Evolutionary conservation across 2,329 filamentous ascomycete genomes (phyloP).

Genomic region (Fusarium transvaalense): DNA sequence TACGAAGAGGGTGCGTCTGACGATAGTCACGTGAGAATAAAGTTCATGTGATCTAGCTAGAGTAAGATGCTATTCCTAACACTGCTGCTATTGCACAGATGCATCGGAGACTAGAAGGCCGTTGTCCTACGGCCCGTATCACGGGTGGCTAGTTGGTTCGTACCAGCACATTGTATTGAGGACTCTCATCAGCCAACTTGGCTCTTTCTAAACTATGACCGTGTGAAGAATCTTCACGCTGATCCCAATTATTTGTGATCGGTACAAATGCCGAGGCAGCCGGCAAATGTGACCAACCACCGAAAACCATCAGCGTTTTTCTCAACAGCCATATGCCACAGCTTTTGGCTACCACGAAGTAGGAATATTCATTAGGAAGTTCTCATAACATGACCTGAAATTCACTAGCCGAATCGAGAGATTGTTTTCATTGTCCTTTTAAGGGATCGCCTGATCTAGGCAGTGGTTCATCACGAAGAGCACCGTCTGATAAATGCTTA

Average conservation of each 20-base stretch:
- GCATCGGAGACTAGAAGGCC: neutral
- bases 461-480: neutral
- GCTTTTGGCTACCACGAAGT: neutral
- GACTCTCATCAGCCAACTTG: too few species aligned
- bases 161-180: neutral
- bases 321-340: neutral
- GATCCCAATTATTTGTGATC: neutral
- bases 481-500: neutral
- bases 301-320: neutral
- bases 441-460: neutral
- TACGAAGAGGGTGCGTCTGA: neutral
- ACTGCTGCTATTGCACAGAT: neutral
- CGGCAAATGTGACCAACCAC: too few species aligned
- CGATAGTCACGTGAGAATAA: neutral
- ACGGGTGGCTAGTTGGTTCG: constrained; percentile 8
- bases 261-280: neutral
- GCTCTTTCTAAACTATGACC: neutral
- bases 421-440: neutral
- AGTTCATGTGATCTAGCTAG: neutral
- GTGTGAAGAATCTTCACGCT: neutral
- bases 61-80: neutral
- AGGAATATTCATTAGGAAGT: too few species aligned
- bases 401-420: too few species aligned
- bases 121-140: constrained; percentile 1
- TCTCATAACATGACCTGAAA: neutral